Conservation (phyloP, 768 basidiomycete genomes). For the Hypholoma sublateritium region DNA sequence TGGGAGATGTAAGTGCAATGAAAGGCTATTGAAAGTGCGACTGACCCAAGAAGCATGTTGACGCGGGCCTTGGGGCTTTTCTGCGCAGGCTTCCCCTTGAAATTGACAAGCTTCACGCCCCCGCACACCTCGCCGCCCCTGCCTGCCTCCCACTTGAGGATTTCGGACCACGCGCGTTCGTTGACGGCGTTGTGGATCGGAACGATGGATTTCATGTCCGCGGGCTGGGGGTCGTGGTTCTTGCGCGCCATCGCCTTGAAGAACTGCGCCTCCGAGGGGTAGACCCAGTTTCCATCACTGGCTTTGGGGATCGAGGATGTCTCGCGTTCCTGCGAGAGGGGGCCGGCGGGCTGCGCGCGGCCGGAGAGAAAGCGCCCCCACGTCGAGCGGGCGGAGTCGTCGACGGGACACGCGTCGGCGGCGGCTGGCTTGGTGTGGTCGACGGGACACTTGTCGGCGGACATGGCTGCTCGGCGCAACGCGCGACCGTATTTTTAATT, state of each 20-base stretch:
- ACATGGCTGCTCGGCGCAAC: constrained; percentile 27
- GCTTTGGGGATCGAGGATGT: constrained; percentile 85
- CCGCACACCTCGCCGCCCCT: constrained; percentile 83
- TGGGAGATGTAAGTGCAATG: constrained; percentile 30
- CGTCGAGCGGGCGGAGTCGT: constrained; percentile 37
- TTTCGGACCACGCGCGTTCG: constrained; percentile 85
- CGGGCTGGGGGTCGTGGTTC: constrained; percentile 80
- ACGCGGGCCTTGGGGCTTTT: constrained; percentile 78
- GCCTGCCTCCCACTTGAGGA: constrained; percentile 80
- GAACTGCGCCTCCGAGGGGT: constrained; percentile 98
- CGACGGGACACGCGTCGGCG: constrained; percentile 38
- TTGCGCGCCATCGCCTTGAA: constrained; percentile 96
- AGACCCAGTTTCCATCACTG: constrained; percentile 84
- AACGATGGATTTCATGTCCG: constrained; percentile 95
- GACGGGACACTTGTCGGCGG: constrained; percentile 11
- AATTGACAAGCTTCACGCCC: constrained; percentile 80
- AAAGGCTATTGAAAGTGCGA: constrained; percentile 25
- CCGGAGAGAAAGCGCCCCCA: constrained; percentile 43
- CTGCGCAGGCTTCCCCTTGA: constrained; percentile 85
- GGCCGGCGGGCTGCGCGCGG: constrained; percentile 17
- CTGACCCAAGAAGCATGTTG: constrained; percentile 83
- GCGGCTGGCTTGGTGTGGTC: constrained; percentile 11
- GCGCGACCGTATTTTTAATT: constrained; percentile 18
- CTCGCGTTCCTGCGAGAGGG: constrained; percentile 73
- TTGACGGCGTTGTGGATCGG: constrained; percentile 99